Base-by-base conservation (phyloP, 495 filamentous ascomycete species). In the Trichoderma parareesei region DNA sequence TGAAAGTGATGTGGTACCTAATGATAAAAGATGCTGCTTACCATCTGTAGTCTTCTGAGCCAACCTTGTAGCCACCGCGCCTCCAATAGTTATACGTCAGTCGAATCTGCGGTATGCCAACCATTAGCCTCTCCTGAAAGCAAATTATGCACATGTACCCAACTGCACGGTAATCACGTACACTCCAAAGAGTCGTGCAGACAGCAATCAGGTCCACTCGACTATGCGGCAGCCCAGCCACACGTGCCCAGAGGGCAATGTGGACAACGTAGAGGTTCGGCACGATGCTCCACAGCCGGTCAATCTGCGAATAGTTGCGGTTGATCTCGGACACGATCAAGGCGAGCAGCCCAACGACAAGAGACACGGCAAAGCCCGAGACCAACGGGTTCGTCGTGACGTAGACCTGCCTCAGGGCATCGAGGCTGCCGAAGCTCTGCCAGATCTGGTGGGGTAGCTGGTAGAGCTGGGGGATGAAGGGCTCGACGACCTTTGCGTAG, bases 21-120 rank as follows among this genome's bases (percentile, higher is more conserved):
- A n/a, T 0, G 18, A 42, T 46, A 53, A 27, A 11, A 38, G 57
- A 35, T 38, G 62, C 14, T 42, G 69, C 71, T 38, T 66, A 82
- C 93, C 93, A 97, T 73, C 95, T 85, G 74, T 99, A 99, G 75
- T 99, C 95, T 75, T 99, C 93, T 11, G 85, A 87, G 38, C 94
- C 93, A 65, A 91, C 81, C 35, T 78, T 75, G 73, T 98, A 99
- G 18, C 95, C 95, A 20, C 95, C 95, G 75, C 90, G 95, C 61
- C 95, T 89, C 89, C 90, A 97, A 75, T 96, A 99, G 76, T 99
- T 99, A 83, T 82, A 97, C 3, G 94, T 96, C 71, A 99, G 78
- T 46, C 95, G 89, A 61, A 79, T 65, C 87, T 90, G 70, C 65
- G 64, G 69, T 67, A 9, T 43, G 27, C 63, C 4, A 18, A 2